Base-by-base conservation (phyloP, 805 yeast species). In the Starmerella bombi region DNA sequence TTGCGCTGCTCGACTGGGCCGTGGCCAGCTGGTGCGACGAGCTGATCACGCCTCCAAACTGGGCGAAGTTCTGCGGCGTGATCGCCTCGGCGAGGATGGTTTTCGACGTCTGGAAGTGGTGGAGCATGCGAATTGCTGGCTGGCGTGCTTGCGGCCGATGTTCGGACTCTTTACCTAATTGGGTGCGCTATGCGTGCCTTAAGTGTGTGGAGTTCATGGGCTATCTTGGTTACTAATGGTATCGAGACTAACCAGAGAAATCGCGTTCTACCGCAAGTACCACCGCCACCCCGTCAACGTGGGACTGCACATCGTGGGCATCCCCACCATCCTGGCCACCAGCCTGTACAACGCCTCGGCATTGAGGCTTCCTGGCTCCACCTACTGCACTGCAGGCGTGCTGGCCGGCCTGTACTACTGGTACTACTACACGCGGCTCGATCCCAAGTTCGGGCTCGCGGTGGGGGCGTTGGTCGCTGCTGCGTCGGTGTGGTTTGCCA, bases 21-120 rank as follows among this genome's bases (percentile, higher is more conserved):
- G 69, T 54, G 28, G 60, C 55, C 22, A 81, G 64, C 58, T 82
- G 93, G 51, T 83, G 80, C 44, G 71, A 72, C 3, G 93, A 81
- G 21, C 91, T 79, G 32, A 85, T 72, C 9, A 82, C 75, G 0
- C 79, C 74, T 1, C 96, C 96, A 56, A 67, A 85, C 3, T 67
- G 66, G 1, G 71, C 70, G 54, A 83, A 85, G 1, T 69, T 56
- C 28, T 69, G 74, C 0, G 85, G 85, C 0, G 88, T 75, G 36
- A 84, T 57, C 1, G 72, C 72, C 34, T 64, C 63, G 0, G 85
- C 83, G 0, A 70, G 59, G 4, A 46, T 32, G 6, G 36, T 37
- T 4, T 20, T 19, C 3, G 27, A 15, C 12, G 49, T 39, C 19
- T 31, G 20, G 16, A 51, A 36, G 10, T 50, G 47, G 5, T 49